These are phyloP conservation scores for Ustilago nuda DNA, from an alignment of 1,284 basidiomycete species.

Conservation along the genomic window DNA sequence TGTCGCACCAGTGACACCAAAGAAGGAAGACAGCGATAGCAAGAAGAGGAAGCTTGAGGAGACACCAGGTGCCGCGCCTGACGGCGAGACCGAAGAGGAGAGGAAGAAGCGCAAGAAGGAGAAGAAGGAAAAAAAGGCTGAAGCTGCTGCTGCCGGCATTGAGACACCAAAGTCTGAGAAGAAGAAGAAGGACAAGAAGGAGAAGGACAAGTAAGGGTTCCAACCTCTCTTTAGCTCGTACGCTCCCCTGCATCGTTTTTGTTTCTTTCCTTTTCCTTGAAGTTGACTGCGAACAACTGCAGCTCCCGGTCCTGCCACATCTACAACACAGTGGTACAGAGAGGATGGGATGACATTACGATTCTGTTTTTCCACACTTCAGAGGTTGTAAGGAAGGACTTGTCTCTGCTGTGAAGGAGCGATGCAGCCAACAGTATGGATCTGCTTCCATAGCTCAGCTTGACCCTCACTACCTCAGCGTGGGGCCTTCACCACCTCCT, in stretches of 20 bases:
- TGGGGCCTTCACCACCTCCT: constrained; percentile 11
- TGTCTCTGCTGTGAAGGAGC: not conserved
- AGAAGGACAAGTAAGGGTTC: constrained; percentile 16
- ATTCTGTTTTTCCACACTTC: not conserved
- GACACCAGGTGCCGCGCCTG: constrained; percentile 48
- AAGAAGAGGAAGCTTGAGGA: constrained; percentile 71
- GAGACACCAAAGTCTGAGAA: constrained; percentile 57
- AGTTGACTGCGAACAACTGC: constrained; percentile 13
- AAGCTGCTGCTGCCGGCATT: constrained; percentile 51
- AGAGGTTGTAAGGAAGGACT: constrained; percentile 28
- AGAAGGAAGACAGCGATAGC: constrained; percentile 60
- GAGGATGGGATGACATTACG: constrained; percentile 30
- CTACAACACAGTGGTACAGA: constrained; percentile 21
- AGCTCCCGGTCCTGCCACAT: constrained; percentile 41
- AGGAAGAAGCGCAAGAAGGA: constrained; percentile 69
- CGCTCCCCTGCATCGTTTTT: constrained; percentile 1
- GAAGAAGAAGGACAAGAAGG: constrained; percentile 64
- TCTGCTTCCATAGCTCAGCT: constrained; percentile 1
- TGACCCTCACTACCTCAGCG: no score
- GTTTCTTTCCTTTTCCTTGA: not conserved
- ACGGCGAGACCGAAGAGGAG: constrained; percentile 66
- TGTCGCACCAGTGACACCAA: constrained; percentile 33
- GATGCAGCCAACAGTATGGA: constrained; percentile 14
- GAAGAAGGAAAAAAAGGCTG: constrained; percentile 66
- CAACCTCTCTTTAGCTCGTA: not conserved